Evolutionary conservation across 2,329 filamentous ascomycete species (phyloP).

Genomic region (Ophiostoma triangulosporum): DNA sequence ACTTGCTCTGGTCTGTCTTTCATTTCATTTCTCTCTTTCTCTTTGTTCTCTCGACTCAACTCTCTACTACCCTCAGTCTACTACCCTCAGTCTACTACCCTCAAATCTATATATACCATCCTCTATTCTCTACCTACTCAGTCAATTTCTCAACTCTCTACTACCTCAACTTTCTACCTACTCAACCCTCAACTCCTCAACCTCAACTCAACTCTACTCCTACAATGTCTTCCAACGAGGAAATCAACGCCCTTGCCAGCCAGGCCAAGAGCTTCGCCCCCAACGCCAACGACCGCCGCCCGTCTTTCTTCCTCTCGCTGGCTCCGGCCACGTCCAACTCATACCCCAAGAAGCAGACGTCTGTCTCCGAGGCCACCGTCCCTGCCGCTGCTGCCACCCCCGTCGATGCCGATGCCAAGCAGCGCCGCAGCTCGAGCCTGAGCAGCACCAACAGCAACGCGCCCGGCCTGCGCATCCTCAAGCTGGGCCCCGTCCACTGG

Average conservation of each 20-base stretch:
- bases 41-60: too few relatives aligned
- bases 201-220: not conserved
- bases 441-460: constrained; percentile 31
- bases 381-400: constrained; percentile 13
- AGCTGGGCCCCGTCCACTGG: constrained; percentile 51
- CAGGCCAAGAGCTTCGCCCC: constrained; percentile 16
- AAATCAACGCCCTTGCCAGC: constrained; percentile 16
- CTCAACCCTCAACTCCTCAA: too few relatives aligned
- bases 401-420: constrained; percentile 16
- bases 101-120: not conserved
- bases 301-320: constrained; percentile 38
- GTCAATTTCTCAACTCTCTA: too few relatives aligned
- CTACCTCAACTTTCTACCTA: not conserved
- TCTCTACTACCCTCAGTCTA: too few relatives aligned
- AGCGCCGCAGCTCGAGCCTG: constrained; percentile 40
- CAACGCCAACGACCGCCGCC: constrained; percentile 9
- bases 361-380: constrained; percentile 15
- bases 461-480: constrained; percentile 37
- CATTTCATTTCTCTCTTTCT: too few relatives aligned
- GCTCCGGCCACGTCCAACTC: constrained; percentile 44
- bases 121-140: not conserved
- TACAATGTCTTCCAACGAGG: constrained; percentile 13
- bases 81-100: not conserved
- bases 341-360: constrained; percentile 31
- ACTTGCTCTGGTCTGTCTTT: too few relatives aligned